Conservation (phyloP, 257 asterid genomes). For the Vinca minor region DNA sequence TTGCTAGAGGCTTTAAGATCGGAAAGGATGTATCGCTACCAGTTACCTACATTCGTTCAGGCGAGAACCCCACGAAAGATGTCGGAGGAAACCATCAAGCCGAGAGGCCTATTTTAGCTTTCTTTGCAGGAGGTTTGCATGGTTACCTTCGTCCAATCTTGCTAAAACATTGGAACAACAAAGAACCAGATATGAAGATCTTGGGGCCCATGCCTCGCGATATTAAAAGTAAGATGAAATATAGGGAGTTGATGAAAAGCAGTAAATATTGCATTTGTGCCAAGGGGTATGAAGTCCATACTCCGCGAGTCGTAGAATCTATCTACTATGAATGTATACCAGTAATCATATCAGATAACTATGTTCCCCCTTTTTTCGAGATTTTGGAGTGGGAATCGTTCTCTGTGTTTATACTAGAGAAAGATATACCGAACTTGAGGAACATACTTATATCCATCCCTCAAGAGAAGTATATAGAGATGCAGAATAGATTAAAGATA, state of each 20-base stretch:
- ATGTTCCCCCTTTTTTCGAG: conserved; percentile 53
- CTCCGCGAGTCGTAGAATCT: conserved; percentile 54
- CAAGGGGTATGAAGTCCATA: conserved; percentile 56
- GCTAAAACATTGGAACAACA: conserved; percentile 41
- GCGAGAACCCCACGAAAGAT: conserved; percentile 40
- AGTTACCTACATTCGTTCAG: conserved; percentile 38
- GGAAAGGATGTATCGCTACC: conserved; percentile 58
- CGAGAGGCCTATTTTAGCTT: conserved; percentile 37
- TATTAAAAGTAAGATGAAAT: conserved; percentile 38
- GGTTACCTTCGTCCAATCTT: conserved; percentile 54
- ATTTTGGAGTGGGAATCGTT: conserved; percentile 52
- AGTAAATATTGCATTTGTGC: conserved; percentile 63
- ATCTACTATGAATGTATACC: conserved; percentile 53
- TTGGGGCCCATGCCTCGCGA: conserved; percentile 49
- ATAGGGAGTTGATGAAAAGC: conserved; percentile 50
- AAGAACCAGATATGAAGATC: conserved; percentile 49
- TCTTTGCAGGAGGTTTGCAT: conserved; percentile 64
- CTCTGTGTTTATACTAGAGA: conserved; percentile 41
- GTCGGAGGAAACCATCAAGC: conserved; percentile 42
- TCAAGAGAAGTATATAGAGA: conserved; percentile 33
- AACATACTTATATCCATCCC: conserved; percentile 47
- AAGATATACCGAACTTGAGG: conserved; percentile 47
- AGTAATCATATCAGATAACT: conserved; percentile 53
- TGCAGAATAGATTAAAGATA: conserved; percentile 35
- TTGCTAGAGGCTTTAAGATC: conserved; percentile 43